A percentile compares a stretch with the other conserved stretches of the same genome.
These are phyloP conservation scores for Potentilla sterilis DNA, from an alignment of 306 rosid genomes.

Conservation along the genomic window DNA sequence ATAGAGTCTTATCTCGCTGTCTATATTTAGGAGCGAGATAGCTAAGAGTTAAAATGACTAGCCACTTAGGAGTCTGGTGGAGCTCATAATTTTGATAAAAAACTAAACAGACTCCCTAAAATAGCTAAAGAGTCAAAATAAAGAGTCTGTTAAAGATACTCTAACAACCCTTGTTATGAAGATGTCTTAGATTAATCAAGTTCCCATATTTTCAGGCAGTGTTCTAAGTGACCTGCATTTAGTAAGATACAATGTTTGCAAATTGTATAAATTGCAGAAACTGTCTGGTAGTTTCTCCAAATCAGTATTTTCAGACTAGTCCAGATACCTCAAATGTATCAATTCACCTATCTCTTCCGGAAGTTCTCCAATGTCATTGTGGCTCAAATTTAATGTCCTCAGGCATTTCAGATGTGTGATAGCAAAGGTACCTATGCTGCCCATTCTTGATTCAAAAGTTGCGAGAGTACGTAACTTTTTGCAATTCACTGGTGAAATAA, in stretches of 20 bases:
- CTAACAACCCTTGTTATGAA: not conserved
- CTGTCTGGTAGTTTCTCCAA: not conserved
- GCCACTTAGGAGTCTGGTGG: no score
- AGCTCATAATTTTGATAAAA: no score
- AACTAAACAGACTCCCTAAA: no score
- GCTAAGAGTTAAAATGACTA: no score
- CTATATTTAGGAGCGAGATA: no score
- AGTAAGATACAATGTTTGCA: not conserved
- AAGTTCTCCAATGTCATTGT: accelerated
- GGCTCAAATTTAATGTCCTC: not conserved
- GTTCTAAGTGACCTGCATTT: accelerated
- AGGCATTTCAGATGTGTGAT: not conserved
- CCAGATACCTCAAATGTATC: slow-evolving; percentile 5
- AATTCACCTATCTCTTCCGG: not conserved
- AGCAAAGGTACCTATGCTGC: not conserved
- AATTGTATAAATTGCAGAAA: not conserved
- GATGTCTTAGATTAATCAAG: slow-evolving; percentile 3
- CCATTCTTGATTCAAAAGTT: not conserved
- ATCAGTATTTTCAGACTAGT: accelerated
- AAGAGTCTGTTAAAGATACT: no score
- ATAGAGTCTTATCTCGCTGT: no score
- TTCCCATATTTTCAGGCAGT: not conserved
- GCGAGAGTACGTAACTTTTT: not conserved
- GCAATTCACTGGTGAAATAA: not conserved
- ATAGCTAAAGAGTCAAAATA: no score